Evolutionary conservation across 805 yeast genomes (phyloP).

Genomic region (Maudiozyma pseudohumilis): DNA sequence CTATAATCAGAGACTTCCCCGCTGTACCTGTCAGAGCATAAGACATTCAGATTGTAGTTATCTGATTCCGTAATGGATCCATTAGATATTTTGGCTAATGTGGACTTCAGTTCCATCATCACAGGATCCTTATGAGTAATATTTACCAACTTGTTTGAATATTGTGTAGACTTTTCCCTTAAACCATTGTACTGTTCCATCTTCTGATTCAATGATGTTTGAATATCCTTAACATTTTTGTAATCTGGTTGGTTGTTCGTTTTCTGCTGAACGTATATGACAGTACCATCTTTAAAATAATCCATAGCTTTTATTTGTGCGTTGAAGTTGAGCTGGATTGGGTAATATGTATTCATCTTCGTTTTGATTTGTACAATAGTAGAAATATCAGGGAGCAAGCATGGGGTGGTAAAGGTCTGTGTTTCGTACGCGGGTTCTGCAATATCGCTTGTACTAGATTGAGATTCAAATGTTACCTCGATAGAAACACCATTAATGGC

Average conservation of each 20-base stretch:
- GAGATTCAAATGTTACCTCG: constrained; percentile 25
- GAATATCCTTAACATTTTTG: constrained; percentile 8
- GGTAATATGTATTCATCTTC: constrained; percentile 40
- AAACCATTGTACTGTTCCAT: constrained; percentile 7
- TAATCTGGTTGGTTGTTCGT: constrained; percentile 2
- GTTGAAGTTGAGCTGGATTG: constrained; percentile 34
- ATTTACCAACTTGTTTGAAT: too few species aligned
- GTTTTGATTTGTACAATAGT: constrained; percentile 41
- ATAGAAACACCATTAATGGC: constrained; percentile 40
- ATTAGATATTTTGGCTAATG: constrained; percentile 1
- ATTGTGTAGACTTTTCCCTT: too few species aligned
- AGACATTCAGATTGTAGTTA: constrained; percentile 15
- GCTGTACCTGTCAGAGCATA: constrained; percentile 16
- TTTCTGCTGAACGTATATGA: constrained; percentile 19
- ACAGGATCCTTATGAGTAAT: too few species aligned
- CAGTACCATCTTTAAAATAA: constrained; percentile 23
- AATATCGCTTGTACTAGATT: constrained; percentile 15
- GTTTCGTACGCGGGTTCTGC: constrained; percentile 34
- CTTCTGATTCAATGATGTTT: constrained; percentile 8
- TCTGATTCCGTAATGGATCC: constrained; percentile 3
- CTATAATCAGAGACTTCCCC: constrained; percentile 19
- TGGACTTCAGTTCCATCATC: constrained; percentile 12
- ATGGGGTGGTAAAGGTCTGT: constrained; percentile 43
- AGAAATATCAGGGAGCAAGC: constrained; percentile 53
- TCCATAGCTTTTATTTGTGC: constrained; percentile 16